Conservation (phyloP, 345 rosid genomes). For the Bruguiera parviflora region DNA sequence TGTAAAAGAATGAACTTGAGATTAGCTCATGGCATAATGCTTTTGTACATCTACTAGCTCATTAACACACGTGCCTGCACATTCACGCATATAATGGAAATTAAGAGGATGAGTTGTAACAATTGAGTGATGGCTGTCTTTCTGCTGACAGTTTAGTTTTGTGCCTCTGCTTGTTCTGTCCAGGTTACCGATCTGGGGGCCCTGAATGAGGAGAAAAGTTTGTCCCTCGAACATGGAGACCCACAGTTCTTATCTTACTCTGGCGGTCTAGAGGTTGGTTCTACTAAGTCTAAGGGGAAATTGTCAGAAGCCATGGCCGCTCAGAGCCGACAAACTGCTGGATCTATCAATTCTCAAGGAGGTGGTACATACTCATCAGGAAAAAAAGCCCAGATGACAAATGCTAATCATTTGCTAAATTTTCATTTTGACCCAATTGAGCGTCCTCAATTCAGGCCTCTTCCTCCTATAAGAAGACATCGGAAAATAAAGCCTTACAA, state of each 20-base stretch:
- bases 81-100: background rate
- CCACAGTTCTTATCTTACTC: constrained; percentile 18
- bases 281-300: constrained; percentile 51
- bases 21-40: background rate
- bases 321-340: constrained; percentile 33
- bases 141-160: background rate
- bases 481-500: constrained; percentile 73
- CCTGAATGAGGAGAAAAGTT: constrained; percentile 29
- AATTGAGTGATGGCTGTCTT: background rate
- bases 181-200: constrained; percentile 60
- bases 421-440: constrained; percentile 86
- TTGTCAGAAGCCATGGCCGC: constrained; percentile 33
- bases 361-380: constrained; percentile 47
- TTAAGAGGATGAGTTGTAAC: background rate
- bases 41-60: background rate
- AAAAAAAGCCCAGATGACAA: constrained; percentile 61
- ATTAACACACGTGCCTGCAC: background rate
- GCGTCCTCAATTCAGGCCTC: constrained; percentile 52
- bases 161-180: constrained; percentile 2
- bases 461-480: constrained; percentile 60
- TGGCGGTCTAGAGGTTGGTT: constrained; percentile 31
- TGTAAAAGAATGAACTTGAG: no score
- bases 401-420: constrained; percentile 85
- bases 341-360: constrained; percentile 41
- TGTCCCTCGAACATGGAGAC: constrained; percentile 32